Base-by-base conservation (phyloP, 2,329 filamentous ascomycete genomes). In the Ophiostoma sp. region DNA sequence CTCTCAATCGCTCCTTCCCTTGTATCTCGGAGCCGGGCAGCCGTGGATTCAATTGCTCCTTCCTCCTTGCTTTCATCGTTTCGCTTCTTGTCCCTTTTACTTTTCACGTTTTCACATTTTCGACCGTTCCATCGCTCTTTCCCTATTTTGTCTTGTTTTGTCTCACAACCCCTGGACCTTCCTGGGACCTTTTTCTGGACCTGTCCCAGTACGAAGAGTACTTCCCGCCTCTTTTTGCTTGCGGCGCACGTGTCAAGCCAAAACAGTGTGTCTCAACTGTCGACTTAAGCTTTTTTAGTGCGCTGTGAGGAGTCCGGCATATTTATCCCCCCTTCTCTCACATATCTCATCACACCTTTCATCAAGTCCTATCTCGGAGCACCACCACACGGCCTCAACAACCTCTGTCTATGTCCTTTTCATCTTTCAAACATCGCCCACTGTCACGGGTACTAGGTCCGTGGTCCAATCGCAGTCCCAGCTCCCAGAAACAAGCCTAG, bases 201-300 rank as follows among this genome's bases (percentile, higher is more conserved):
- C 28, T 42, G 8, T 64, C 33, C 39, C 61, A 39, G 22, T 31
- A 36, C 33, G 33, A 4, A 36, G 3, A 3, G 33, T 36, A 61
- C 15, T 61, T 28, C 28, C 17, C 11, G 7, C 50, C 33, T n/a
- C 8, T 59, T 11, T 31, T n/a, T 50, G 31, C 39, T 63, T 42
- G 22, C 69, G n/a, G 69, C 55, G 69, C 69, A 71, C 69, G 69
- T 71, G 69, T 61, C 55, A 71, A 36, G 36, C 36, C 55, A 71
- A 71, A 61, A 71, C 69, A 71, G 25, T 31, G 48, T 55, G 52
- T 61, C 52, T 71, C 55, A 57, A 69, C 25, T 39, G 69, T 45
- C 69, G 52, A 57, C 36, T 48, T 59, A 59, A 59, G 55, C 52
- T 71, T 71, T 70, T 61, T 69, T 69, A 69, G 66, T 69, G 66